Conservation (phyloP, 2,329 filamentous ascomycete species). For the Stagonosporopsis cucurbitacearum region DNA sequence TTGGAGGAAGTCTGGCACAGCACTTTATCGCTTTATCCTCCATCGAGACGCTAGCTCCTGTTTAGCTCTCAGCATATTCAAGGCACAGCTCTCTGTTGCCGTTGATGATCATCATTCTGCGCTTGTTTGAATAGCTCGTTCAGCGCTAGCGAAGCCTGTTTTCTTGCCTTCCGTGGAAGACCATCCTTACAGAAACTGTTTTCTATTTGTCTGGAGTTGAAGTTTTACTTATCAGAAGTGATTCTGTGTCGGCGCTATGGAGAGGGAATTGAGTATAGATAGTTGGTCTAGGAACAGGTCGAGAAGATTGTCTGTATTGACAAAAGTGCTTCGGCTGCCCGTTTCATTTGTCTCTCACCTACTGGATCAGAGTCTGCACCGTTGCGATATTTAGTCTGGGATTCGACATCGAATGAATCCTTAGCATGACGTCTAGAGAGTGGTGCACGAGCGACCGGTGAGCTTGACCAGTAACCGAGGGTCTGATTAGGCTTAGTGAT, state of each 20-base stretch:
- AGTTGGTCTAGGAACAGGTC: conserved; percentile 2
- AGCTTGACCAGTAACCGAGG: conserved; percentile 8
- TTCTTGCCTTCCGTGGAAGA: conserved; percentile 10
- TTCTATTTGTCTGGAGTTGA: conserved; percentile 13
- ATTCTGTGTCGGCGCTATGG: conserved; percentile 12
- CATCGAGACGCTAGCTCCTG: neutral
- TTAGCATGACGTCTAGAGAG: conserved; percentile 9
- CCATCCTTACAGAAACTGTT: conserved; percentile 6
- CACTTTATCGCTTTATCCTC: neutral
- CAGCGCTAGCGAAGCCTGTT: conserved; percentile 8
- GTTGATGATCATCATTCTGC: neutral
- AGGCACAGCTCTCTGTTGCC: conserved; percentile 5
- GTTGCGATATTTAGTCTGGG: conserved; percentile 37
- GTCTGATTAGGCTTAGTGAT: conserved; percentile 8
- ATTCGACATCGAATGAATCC: conserved; percentile 37
- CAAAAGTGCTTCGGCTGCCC: conserved; percentile 8
- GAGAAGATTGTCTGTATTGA: conserved; percentile 13
- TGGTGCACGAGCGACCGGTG: conserved; percentile 17
- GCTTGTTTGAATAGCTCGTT: conserved; percentile 16
- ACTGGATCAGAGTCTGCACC: conserved; percentile 29
- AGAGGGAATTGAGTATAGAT: conserved; percentile 9
- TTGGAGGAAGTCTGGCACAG: neutral
- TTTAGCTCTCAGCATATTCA: neutral
- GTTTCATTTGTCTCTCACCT: conserved; percentile 29
- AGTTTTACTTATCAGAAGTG: conserved; percentile 7